Evolutionary conservation across 805 yeast species (phyloP), one percentile per base, ranked within the genome.

Genomic region (Sugiyamaella valdiviana): DNA sequence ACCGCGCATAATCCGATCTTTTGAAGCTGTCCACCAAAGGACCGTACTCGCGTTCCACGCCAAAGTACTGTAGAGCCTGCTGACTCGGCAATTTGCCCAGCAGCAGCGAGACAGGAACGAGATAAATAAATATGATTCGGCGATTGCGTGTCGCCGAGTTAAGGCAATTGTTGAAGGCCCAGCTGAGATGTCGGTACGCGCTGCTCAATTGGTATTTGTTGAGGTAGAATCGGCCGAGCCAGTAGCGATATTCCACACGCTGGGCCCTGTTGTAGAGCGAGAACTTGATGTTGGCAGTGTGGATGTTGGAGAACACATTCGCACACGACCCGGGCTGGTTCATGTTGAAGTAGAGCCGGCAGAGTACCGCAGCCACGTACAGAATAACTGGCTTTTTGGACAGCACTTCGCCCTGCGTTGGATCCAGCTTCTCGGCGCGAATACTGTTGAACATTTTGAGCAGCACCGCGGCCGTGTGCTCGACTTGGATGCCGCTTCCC

Each of bases 381-480:
- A 82, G 58, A 40, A 82, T 66, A 24, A 80, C 73, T 20, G 69
- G 61, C 52, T 75, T 78, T 55, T 79, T 78, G 29, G 54, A 42
- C 22, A 46, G 35, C 24, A 39, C 22, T 39, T 50, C 37, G 2
- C 36, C 38, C 23, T 35, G n/a, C 44, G 50, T 16, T 49, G 64
- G 45, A 48, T 61, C 67, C n/a, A 59, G 55, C 52, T 68, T 59
- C 55, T 73, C 64, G 54, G 80, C 75, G 36, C 86, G 70, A 36
- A 79, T 77, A 45, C 80, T 72, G 57, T 83, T 82, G 67, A 82
- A 82, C 23, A 80, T 63, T 56, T 75, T 77, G 44, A 83, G 67
- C 15, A 82, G 65, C 2, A 78, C 63, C 3, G 80, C 69, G 0
- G 87, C 79, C 20, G 77, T 58, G 60, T 72, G 75, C 5, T 77